Evolutionary conservation across 2,329 filamentous ascomycete genomes (phyloP).

Genomic region (Harringtonia aguacate): DNA sequence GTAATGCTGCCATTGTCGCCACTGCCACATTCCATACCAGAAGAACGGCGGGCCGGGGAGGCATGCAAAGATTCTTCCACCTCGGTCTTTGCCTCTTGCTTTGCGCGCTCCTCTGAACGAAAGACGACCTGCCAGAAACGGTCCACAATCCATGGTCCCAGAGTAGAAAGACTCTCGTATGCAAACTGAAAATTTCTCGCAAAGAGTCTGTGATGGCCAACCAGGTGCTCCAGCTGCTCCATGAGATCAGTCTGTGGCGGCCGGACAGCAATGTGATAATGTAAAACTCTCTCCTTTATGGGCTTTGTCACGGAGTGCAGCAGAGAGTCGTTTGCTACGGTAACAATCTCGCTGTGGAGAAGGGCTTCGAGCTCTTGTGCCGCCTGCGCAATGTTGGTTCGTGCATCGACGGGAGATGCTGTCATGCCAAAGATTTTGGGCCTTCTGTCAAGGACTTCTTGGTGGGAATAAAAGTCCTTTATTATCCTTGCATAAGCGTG

Average conservation of each 20-base stretch:
- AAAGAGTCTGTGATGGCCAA: conserved; percentile 35
- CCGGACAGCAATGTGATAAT: conserved; percentile 35
- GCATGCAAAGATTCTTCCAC: conserved; percentile 13
- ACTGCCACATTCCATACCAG: no score
- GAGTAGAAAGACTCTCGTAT: conserved; percentile 46
- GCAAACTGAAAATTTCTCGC: conserved; percentile 48
- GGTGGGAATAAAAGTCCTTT: conserved; percentile 67
- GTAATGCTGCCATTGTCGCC: background rate
- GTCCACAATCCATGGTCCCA: conserved; percentile 82
- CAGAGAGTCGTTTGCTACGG: conserved; percentile 44
- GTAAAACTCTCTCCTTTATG: conserved; percentile 44
- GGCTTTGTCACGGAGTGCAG: conserved; percentile 48
- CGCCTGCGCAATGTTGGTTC: conserved; percentile 59
- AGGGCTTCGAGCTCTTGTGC: conserved; percentile 65
- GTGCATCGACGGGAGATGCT: conserved; percentile 83
- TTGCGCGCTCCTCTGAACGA: conserved; percentile 48
- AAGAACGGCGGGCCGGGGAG: conserved; percentile 27
- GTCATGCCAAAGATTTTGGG: conserved; percentile 94
- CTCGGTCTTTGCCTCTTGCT: conserved; percentile 45
- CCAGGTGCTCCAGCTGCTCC: conserved; percentile 35
- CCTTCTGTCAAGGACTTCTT: conserved; percentile 31
- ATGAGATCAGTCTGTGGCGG: conserved; percentile 57
- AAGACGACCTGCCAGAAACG: conserved; percentile 66
- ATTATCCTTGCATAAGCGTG: conserved; percentile 87
- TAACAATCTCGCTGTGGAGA: conserved; percentile 75